Evolutionary conservation across 2,329 filamentous ascomycete genomes (phyloP).

Genomic region (Hypoxylon sp.): DNA sequence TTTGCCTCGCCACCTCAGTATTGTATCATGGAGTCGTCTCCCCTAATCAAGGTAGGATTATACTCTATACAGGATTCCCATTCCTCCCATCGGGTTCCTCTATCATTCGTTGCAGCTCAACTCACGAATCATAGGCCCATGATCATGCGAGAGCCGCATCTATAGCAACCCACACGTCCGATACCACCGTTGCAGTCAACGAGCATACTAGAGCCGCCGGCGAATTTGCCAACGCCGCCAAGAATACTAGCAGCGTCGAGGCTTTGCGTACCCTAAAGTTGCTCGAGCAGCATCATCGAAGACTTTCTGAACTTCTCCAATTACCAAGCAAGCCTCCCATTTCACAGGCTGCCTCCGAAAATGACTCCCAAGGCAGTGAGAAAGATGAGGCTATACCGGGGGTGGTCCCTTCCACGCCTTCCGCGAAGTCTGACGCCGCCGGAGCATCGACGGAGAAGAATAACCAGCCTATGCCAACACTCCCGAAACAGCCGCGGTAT

Average conservation of each 20-base stretch:
- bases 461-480: constrained; percentile 54
- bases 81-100: constrained; percentile 4
- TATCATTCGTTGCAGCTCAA: constrained; percentile 34
- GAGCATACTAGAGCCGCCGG: constrained; percentile 91
- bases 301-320: constrained; percentile 85
- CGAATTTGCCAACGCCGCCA: constrained; percentile 88
- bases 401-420: constrained; percentile 47
- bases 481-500: constrained; percentile 65
- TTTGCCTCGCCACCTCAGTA: constrained; percentile 8
- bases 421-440: constrained; percentile 46
- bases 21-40: constrained; percentile 75
- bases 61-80: constrained; percentile 2
- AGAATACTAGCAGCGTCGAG: constrained; percentile 76
- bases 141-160: constrained; percentile 90
- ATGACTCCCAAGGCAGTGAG: constrained; percentile 57
- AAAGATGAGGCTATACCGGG: constrained; percentile 53
- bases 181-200: constrained; percentile 86
- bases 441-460: constrained; percentile 46
- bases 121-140: constrained; percentile 74
- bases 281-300: constrained; percentile 89
- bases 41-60: constrained; percentile 73
- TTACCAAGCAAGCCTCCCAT: constrained; percentile 72
- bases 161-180: constrained; percentile 78
- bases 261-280: constrained; percentile 87
- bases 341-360: constrained; percentile 57